Evolutionary conservation across 2,329 filamentous ascomycete genomes (phyloP).

Genomic region (Exserohilum rostratum): DNA sequence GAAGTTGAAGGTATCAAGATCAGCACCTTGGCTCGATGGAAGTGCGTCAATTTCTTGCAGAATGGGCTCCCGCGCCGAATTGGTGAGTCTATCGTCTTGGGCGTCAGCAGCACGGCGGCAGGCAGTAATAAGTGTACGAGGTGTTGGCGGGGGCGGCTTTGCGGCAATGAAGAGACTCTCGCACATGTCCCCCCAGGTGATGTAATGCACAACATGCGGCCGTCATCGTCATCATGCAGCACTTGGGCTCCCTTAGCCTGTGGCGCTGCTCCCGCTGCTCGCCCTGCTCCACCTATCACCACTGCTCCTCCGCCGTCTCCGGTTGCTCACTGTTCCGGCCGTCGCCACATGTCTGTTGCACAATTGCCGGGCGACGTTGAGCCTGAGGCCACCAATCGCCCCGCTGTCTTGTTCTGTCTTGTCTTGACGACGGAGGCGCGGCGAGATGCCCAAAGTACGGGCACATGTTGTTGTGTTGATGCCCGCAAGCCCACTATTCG

Average conservation of each 20-base stretch:
- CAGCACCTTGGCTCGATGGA: slow-evolving; percentile 4
- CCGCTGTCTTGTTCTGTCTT: too few species aligned
- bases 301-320: neutral
- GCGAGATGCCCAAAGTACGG: neutral
- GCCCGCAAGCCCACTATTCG: neutral
- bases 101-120: neutral
- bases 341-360: slow-evolving; percentile 2
- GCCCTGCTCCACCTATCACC: slow-evolving; percentile 11
- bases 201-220: slow-evolving; percentile 21
- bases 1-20: slow-evolving; percentile 12
- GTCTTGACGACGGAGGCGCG: too few species aligned
- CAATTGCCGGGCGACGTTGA: neutral
- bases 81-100: neutral
- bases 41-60: neutral
- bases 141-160: slow-evolving; percentile 14
- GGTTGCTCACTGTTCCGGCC: slow-evolving; percentile 7
- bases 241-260: slow-evolving; percentile 13
- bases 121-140: neutral
- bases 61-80: neutral
- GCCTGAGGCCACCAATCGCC: too few species aligned
- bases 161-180: slow-evolving; percentile 7
- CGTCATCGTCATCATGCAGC: slow-evolving; percentile 23
- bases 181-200: slow-evolving; percentile 10
- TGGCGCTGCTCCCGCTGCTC: slow-evolving; percentile 10
- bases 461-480: too few species aligned